These are phyloP conservation scores for Ganoderma meredithae DNA, from an alignment of 1,284 basidiomycete species.

Conservation along the genomic window DNA sequence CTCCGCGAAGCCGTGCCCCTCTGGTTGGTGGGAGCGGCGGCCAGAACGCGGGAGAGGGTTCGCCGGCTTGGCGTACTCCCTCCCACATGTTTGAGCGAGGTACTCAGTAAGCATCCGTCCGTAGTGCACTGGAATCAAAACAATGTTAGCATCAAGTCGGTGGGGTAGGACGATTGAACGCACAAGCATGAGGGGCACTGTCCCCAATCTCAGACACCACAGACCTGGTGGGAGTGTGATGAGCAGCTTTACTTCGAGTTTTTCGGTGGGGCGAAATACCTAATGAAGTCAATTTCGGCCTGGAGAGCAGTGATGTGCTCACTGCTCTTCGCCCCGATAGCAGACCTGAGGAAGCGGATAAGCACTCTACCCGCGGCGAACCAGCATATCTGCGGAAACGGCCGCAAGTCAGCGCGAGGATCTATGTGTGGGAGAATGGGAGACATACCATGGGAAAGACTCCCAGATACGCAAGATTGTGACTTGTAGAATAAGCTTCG, in stretches of 20 bases:
- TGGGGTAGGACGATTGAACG: conserved; percentile 27
- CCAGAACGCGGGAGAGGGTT: background rate
- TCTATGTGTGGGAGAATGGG: background rate
- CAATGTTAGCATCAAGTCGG: background rate
- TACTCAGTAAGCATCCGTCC: conserved; percentile 64
- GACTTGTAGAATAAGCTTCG: conserved; percentile 70
- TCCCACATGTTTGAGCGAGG: conserved; percentile 43
- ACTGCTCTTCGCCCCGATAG: conserved; percentile 57
- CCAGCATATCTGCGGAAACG: conserved; percentile 64
- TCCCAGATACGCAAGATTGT: conserved; percentile 70
- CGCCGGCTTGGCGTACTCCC: conserved; percentile 32
- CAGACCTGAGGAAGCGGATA: conserved; percentile 66
- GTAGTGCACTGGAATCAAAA: conserved; percentile 54
- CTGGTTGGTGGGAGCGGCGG: background rate
- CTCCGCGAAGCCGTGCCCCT: background rate
- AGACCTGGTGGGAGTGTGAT: conserved; percentile 46
- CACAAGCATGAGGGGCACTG: conserved; percentile 67
- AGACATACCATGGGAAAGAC: conserved; percentile 56
- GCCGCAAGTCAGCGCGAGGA: conserved; percentile 16
- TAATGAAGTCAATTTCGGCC: conserved; percentile 69
- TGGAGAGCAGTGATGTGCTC: conserved; percentile 63
- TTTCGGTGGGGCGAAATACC: conserved; percentile 49
- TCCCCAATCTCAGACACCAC: conserved; percentile 69
- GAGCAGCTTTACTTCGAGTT: background rate
- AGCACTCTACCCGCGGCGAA: conserved; percentile 71